These are phyloP conservation scores for Gossypium davidsonii DNA, from an alignment of 441 rosid species.

Conservation along the genomic window DNA sequence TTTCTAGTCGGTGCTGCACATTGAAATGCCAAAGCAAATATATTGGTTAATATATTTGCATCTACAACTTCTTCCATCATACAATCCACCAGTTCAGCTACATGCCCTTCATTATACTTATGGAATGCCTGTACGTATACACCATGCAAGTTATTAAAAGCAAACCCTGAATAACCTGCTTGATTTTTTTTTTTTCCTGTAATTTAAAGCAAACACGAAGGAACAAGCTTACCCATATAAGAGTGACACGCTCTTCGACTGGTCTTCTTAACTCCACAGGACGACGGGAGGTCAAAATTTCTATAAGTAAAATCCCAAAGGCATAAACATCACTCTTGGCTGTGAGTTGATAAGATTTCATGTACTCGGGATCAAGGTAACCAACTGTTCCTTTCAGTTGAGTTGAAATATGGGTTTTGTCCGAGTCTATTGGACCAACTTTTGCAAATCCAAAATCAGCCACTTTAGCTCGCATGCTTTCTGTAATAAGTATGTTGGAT, in stretches of 20 bases:
- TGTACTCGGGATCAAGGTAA: conserved; percentile 93
- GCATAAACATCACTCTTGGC: conserved; percentile 86
- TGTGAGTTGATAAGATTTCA: conserved; percentile 86
- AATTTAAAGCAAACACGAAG: conserved; percentile 9
- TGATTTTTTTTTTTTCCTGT: background rate
- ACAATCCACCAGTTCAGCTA: conserved; percentile 54
- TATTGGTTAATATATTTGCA: conserved; percentile 40
- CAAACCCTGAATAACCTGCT: no score
- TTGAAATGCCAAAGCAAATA: conserved; percentile 70
- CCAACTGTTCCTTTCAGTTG: conserved; percentile 93
- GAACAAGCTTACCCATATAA: conserved; percentile 68
- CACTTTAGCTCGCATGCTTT: conserved; percentile 87
- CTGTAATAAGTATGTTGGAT: conserved; percentile 85
- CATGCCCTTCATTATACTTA: conserved; percentile 55
- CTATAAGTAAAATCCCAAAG: conserved; percentile 79
- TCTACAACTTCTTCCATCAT: conserved; percentile 49
- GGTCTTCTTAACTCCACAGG: conserved; percentile 67
- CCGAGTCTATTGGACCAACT: conserved; percentile 58
- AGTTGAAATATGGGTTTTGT: conserved; percentile 72
- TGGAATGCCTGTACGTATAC: conserved; percentile 51
- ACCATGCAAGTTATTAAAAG: no score
- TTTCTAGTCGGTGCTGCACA: conserved; percentile 75
- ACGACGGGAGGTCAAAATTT: conserved; percentile 85
- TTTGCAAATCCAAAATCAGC: conserved; percentile 93
- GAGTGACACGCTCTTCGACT: conserved; percentile 58